Evolutionary conservation across 2,329 filamentous ascomycete species (phyloP), one percentile per base, ranked within the genome.

Genomic region (Didymella pomorum): DNA sequence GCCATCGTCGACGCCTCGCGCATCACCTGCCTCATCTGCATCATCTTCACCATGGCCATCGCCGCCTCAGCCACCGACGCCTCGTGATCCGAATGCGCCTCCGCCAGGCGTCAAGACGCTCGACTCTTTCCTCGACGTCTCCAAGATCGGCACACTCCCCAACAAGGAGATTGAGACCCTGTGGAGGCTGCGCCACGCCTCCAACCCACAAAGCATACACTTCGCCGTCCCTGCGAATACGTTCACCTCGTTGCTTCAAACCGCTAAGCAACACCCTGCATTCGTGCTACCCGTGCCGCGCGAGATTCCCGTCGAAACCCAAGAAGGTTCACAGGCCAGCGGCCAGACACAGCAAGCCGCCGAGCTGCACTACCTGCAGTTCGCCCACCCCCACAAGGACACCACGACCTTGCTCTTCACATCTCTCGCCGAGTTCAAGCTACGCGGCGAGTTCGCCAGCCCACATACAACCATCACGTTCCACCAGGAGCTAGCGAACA

Each of bases 341-440:
- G 58, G 53, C 18, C 53, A 65, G 42, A 67, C 68, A 12, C 78
- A 78, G 3, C 81, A 85, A 61, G 92, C 91, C 50, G 92, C 93
- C 45, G 95, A 98, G 78, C 93, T 99, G 44, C 95, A 99, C 79
- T 97, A 96, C 77, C 79, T 99, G 62, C 94, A 99, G 79, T 99
- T 96, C 92, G 91, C 90, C 0, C 97, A 97, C 78, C 93, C 96
- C 60, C 84, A 87, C 0, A 81, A 83, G 2, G 79, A 83, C 1
- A 83, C 81, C 1, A 79, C 79, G 0, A 85, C 80, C 29, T 79
- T 98, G 6, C 87, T 99, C 31, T 98, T 99, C 80, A 99, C 95
- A 0, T 91, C 95, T 72, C 84, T 99, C 29, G 94, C 92, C 16
- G 92, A 97, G 75, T 99, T 90, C 81, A 97, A 98, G 82, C 80